Evolutionary conservation across 1,139 yeast species (phyloP).

Genomic region (Debaryomycetaceae sp.): DNA sequence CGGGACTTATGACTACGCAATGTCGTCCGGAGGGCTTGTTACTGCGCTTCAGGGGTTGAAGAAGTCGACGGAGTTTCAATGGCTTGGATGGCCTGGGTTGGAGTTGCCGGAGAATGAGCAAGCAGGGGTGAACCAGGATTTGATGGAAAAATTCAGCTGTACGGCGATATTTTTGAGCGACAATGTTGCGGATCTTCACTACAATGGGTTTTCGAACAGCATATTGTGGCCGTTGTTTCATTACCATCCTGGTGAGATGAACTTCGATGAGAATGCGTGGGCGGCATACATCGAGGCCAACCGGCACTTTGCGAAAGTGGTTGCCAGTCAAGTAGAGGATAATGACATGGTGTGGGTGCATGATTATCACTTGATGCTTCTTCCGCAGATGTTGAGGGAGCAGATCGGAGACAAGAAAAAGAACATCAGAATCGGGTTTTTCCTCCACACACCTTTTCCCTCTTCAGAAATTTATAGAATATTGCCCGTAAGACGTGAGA

Average conservation of each 20-base stretch:
- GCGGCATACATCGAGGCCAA: slow-evolving; percentile 97
- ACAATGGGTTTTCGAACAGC: slow-evolving; percentile 89
- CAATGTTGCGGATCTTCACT: slow-evolving; percentile 90
- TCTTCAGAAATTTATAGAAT: slow-evolving; percentile 94
- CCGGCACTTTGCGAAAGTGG: slow-evolving; percentile 70
- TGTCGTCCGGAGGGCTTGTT: slow-evolving; percentile 98
- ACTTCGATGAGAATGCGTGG: slow-evolving; percentile 97
- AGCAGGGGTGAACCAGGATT: slow-evolving; percentile 62
- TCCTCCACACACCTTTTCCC: slow-evolving; percentile 97
- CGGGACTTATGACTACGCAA: slow-evolving; percentile 66
- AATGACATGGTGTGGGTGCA: slow-evolving; percentile 96
- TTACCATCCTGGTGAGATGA: slow-evolving; percentile 99
- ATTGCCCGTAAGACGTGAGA: slow-evolving; percentile 91
- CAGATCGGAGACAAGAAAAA: slow-evolving; percentile 48
- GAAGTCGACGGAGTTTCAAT: slow-evolving; percentile 80
- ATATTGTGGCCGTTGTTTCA: slow-evolving; percentile 98
- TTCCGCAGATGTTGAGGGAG: slow-evolving; percentile 84
- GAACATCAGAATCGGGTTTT: slow-evolving; percentile 82
- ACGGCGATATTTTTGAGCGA: slow-evolving; percentile 87
- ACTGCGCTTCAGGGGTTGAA: slow-evolving; percentile 93
- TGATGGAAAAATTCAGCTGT: slow-evolving; percentile 77
- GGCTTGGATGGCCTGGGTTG: slow-evolving; percentile 98
- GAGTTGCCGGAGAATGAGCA: slow-evolving; percentile 81
- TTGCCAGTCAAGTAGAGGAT: slow-evolving; percentile 70
- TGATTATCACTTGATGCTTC: slow-evolving; percentile 93